Evolutionary conservation across 176 grass and related monocot genomes (phyloP), one percentile per base, ranked within the genome.

Genomic region (Eremochloa ophiuroides): DNA sequence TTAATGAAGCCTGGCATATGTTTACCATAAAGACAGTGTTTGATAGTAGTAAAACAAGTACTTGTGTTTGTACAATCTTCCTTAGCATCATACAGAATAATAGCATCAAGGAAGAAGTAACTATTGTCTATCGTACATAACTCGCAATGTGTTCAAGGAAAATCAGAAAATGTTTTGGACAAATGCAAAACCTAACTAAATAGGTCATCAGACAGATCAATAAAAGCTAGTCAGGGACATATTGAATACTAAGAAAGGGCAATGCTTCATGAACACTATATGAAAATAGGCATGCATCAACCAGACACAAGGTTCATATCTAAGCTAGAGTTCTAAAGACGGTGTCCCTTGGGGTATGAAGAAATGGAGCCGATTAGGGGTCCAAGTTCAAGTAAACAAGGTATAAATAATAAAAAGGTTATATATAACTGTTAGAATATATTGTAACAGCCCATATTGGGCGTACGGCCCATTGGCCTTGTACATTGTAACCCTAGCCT

Each of bases 321-420:
- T 69, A 62, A 80, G 38, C 2, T 74, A 41, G 15, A 43, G 47
- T 18, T 46, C 41, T 56, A 41, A 65, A n/a, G n/a, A n/a, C n/a
- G n/a, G n/a, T n/a, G n/a, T n/a, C n/a, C n/a, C n/a, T n/a, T n/a
- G n/a, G n/a, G n/a, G n/a, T n/a, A n/a, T n/a, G n/a, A 27, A 61
- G 25, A 26, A 27, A 46, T 71, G 69, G 47, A 73, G 16, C 47
- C 4, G 4, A 27, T 47, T 71, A 28, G 35, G 37, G 44, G 38
- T 8, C 59, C 30, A 79, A 88, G 46, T 68, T 73, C 10, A 59
- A 83, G 44, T 30, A 71, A 72, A 79, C 28, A 75, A 68, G 11
- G n/a, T 30, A 79, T 4, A 62, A 42, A 58, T 59, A 40, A 62
- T 27, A 1, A 46, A 47, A n/a, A n/a, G n/a, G n/a, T n/a, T n/a